Conservation (phyloP, 495 filamentous ascomycete genomes). For the Lophium mytilinum region DNA sequence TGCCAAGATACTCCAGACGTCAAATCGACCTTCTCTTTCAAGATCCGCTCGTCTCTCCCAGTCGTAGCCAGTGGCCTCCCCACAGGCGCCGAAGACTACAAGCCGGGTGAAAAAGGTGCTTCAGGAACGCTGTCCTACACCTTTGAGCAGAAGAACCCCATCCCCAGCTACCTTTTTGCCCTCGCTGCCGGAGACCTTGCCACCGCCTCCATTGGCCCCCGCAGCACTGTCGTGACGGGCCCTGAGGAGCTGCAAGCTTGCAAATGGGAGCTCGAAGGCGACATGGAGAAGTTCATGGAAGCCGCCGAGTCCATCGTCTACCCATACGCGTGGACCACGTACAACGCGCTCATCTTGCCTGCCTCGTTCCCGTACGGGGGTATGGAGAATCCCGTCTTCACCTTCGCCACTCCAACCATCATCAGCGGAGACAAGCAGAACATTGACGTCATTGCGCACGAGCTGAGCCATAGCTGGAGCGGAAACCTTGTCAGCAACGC, state of each 20-base stretch:
- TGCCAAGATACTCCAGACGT: constrained; percentile 96
- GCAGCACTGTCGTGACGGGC: constrained; percentile 74
- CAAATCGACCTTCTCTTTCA: constrained; percentile 83
- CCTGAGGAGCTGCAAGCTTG: constrained; percentile 77
- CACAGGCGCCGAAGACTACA: constrained; percentile 42
- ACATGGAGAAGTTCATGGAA: constrained; percentile 84
- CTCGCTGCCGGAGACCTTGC: constrained; percentile 82
- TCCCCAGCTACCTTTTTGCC: constrained; percentile 90
- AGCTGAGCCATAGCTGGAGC: constrained; percentile 57
- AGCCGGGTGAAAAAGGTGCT: constrained; percentile 40
- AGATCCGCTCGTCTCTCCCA: constrained; percentile 75
- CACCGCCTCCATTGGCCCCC: constrained; percentile 73
- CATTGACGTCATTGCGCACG: constrained; percentile 93
- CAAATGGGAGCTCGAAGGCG: constrained; percentile 81
- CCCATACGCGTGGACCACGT: constrained; percentile 86
- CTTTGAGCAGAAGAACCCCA: constrained; percentile 83
- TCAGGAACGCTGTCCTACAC: constrained; percentile 57
- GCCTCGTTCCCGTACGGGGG: constrained; percentile 83
- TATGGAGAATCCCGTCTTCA: constrained; percentile 94
- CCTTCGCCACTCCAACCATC: constrained; percentile 87
- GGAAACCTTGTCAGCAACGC: constrained; percentile 87
- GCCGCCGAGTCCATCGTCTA: constrained; percentile 82
- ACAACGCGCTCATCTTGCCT: constrained; percentile 86
- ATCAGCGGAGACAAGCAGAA: constrained; percentile 90
- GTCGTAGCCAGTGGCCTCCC: constrained; percentile 83